phyloP scores from a whole-genome alignment of 257 asterid genomes.

The Solanum commersonii region DNA sequence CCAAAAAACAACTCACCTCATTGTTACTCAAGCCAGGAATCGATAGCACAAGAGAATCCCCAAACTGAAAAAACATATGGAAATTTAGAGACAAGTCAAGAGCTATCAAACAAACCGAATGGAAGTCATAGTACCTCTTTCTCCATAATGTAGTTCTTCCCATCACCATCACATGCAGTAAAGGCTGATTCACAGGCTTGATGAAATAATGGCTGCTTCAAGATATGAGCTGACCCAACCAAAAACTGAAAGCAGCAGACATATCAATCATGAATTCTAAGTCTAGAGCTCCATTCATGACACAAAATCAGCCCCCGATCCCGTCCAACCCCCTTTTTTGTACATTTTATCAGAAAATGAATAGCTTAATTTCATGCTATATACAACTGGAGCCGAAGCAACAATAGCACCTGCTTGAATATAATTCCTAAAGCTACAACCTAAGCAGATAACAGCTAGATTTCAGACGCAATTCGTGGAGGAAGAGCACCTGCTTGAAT shows the following conservation, averaged over 20 bases:
- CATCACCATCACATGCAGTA: constrained; percentile 35
- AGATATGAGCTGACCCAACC: constrained; percentile 74
- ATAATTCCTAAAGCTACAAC: not conserved
- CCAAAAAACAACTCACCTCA: constrained; percentile 46
- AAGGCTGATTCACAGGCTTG: constrained; percentile 74
- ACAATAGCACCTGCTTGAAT: not conserved
- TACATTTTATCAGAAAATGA: not conserved
- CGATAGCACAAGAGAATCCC: constrained; percentile 39
- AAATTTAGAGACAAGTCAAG: not conserved
- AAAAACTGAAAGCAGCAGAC: constrained; percentile 57
- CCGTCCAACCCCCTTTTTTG: not conserved
- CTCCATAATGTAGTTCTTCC: constrained; percentile 38
- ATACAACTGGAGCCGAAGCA: not conserved
- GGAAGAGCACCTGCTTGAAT: constrained; percentile 64
- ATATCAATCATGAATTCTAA: not conserved
- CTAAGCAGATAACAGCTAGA: not conserved
- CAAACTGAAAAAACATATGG: constrained; percentile 38
- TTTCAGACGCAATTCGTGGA: not conserved
- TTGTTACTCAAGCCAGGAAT: constrained; percentile 42
- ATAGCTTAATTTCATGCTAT: not conserved
- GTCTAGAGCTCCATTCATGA: not conserved
- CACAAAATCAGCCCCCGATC: not conserved
- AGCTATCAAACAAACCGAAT: not conserved
- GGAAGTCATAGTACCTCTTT: constrained; percentile 43
- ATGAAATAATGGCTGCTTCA: constrained; percentile 68